Evolutionary conservation across 192 early-diverging fungal species (phyloP).

Genomic region (Entophlyctis luteolus): DNA sequence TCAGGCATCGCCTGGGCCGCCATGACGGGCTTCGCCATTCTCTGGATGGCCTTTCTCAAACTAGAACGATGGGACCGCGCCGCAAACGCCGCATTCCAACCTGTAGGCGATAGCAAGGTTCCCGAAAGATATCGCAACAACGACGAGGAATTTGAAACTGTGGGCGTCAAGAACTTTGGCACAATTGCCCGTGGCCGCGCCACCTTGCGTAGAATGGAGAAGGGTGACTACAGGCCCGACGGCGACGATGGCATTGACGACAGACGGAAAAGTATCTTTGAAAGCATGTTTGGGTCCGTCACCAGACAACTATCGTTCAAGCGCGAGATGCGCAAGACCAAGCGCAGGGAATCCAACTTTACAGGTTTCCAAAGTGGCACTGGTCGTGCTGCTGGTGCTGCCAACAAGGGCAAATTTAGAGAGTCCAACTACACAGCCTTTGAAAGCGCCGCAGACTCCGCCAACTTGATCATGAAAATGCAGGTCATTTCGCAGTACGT

Average conservation of each 20-base stretch:
- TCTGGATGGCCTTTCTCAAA: constrained; percentile 27
- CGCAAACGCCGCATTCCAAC: constrained; percentile 26
- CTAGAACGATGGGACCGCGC: constrained; percentile 8
- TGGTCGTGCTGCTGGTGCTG: not conserved
- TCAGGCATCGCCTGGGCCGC: constrained; percentile 29
- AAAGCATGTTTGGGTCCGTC: constrained; percentile 20
- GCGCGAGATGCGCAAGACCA: too few relatives aligned
- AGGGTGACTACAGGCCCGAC: too few relatives aligned
- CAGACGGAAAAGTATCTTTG: constrained; percentile 8
- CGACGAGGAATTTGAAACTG: not conserved
- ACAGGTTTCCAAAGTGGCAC: too few relatives aligned
- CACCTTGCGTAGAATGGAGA: not conserved
- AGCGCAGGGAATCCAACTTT: too few relatives aligned
- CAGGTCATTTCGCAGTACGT: constrained; percentile 6
- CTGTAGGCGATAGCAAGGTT: constrained; percentile 2
- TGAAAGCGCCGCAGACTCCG: not conserved
- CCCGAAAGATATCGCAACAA: not conserved
- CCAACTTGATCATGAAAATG: constrained; percentile 10
- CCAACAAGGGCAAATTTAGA: too few relatives aligned
- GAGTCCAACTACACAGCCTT: not conserved
- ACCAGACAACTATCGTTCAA: too few relatives aligned
- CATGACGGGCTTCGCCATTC: constrained; percentile 16
- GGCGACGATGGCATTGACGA: not conserved
- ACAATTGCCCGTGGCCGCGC: constrained; percentile 18
- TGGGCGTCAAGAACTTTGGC: not conserved